Evolutionary conservation across 768 basidiomycete genomes (phyloP), one percentile per base, ranked within the genome.

Genomic region (Pilatotrama ljubarskyi): DNA sequence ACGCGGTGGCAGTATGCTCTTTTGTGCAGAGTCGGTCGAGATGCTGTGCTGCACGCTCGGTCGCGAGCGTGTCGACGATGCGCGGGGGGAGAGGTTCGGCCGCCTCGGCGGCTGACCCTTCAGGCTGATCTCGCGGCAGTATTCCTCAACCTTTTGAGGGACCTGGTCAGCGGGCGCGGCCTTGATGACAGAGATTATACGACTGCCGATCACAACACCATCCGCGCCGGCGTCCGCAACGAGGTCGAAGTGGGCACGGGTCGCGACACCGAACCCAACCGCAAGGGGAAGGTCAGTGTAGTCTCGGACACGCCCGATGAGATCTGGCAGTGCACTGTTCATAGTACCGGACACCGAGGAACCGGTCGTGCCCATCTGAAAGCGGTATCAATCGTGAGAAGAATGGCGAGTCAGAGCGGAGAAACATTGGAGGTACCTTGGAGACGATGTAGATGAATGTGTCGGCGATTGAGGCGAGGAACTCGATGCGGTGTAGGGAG

Each of bases 391-490:
- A 59, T 22, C 37, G 42, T 20, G 38, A 35, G 20, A 22, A n/a
- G 49, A 15, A 25, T 17, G 17, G 35, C 29, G 29, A 25, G 29
- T 35, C 8, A 15, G 1, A 35, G 11, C 38, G 37, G n/a, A 13
- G 29, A 47, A n/a, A 37, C 15, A 14, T 22, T 26, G 32, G 36
- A 26, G 18, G 35, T 35, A 91, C 94, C 80, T 93, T 96, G 48
- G 95, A 97, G n/a, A 98, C 95, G 47, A 99, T 86, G 72, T 99
- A 99, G 63, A 99, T 93, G 80, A 99, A 98, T 2, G 89, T 87
- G 73, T 99, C 97, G 17, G 97, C 96, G 66, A 99, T 98, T 8
- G 88, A 85, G 2, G 93, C 78, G 40, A 99, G 82, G 77, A 97
- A 97, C 66, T 90, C 86, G 70, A 98, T 93, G 40, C 97, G 90